phyloP scores from a whole-genome alignment of 2,329 filamentous ascomycete species.

The Sporothrix globosa region DNA sequence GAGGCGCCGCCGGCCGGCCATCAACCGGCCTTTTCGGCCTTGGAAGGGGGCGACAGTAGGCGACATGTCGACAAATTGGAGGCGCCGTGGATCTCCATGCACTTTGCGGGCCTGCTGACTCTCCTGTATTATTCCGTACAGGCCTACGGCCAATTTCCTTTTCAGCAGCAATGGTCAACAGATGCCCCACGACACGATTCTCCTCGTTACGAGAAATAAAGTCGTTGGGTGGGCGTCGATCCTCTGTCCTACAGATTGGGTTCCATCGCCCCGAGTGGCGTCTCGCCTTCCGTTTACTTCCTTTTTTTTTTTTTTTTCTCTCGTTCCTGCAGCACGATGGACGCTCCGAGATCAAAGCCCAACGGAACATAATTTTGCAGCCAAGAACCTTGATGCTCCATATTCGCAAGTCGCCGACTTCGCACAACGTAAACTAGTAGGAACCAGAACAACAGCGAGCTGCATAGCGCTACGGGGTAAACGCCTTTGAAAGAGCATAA shows the following conservation, averaged over 20 bases:
- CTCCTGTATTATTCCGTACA: neutral
- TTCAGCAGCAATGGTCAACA: conserved; percentile 7
- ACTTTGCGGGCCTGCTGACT: neutral
- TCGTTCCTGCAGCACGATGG: neutral
- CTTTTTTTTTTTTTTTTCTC: neutral
- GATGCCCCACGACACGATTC: neutral
- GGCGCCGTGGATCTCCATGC: too few species aligned
- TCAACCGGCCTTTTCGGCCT: neutral
- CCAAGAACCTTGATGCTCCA: too few species aligned
- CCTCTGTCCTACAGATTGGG: neutral
- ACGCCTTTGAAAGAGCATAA: neutral
- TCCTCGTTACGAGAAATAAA: too few species aligned
- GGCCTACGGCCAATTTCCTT: conserved; percentile 20
- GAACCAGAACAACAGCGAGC: too few species aligned
- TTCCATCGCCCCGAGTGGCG: neutral
- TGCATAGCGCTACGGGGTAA: neutral
- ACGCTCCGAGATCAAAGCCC: too few species aligned
- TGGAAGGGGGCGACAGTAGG: too few species aligned
- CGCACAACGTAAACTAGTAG: too few species aligned
- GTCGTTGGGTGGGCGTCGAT: neutral
- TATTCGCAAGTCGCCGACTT: too few species aligned
- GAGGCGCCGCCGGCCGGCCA: neutral
- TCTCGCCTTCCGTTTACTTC: neutral
- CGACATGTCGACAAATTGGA: too few species aligned
- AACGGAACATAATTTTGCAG: too few species aligned